Conservation (phyloP, 2,329 filamentous ascomycete genomes). For the Didymella pomorum region DNA sequence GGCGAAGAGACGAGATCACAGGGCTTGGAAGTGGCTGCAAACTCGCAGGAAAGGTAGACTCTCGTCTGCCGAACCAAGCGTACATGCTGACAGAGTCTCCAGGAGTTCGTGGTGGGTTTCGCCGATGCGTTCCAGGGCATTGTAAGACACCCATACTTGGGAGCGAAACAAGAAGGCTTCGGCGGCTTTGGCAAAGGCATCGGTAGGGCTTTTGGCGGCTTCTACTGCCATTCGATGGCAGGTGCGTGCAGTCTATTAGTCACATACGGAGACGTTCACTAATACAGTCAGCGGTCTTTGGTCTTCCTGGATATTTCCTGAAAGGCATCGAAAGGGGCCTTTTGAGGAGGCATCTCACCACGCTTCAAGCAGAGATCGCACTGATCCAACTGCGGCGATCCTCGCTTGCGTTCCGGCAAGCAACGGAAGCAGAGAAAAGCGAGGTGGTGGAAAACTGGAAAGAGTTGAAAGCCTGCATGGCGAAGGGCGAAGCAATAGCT, state of each 20-base stretch:
- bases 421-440: constrained; percentile 7
- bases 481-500: constrained; percentile 5
- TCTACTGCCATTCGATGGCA: constrained; percentile 22
- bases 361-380: constrained; percentile 24
- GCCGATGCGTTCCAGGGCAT: constrained; percentile 80
- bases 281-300: constrained; percentile 18
- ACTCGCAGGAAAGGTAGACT: constrained; percentile 67
- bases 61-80: too few relatives aligned
- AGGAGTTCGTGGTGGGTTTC: constrained; percentile 74
- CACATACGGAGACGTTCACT: not conserved
- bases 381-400: constrained; percentile 24
- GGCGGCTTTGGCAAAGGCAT: constrained; percentile 62
- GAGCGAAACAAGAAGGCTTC: constrained; percentile 66
- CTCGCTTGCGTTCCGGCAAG: not conserved
- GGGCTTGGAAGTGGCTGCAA: constrained; percentile 75
- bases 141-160: constrained; percentile 75
- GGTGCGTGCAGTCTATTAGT: constrained; percentile 3
- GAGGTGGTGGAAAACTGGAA: constrained; percentile 16
- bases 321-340: constrained; percentile 23
- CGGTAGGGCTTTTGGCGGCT: constrained; percentile 38
- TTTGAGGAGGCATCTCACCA: constrained; percentile 17
- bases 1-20: constrained; percentile 54
- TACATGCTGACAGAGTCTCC: not conserved
- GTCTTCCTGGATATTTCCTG: constrained; percentile 23
- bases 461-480: constrained; percentile 5